phyloP scores from a whole-genome alignment of 2,329 filamentous ascomycete genomes.

The Stemphylium beticola region DNA sequence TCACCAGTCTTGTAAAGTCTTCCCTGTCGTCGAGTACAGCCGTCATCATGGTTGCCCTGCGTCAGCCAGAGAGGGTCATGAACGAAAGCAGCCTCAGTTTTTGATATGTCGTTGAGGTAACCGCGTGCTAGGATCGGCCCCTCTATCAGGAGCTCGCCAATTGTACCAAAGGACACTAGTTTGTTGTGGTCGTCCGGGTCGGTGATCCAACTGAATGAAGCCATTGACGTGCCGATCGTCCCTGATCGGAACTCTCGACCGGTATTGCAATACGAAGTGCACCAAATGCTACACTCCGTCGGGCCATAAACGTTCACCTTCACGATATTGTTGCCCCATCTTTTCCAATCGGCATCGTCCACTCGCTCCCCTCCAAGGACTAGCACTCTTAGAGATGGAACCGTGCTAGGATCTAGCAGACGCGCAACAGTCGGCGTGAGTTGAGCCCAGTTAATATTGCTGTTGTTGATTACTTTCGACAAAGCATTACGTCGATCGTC shows the following conservation, averaged over 20 bases:
- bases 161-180: constrained; percentile 19
- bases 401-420: not conserved
- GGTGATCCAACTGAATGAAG: constrained; percentile 45
- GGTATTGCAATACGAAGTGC: not conserved
- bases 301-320: constrained; percentile 1
- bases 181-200: constrained; percentile 22
- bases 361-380: constrained; percentile 9
- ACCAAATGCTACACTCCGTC: constrained; percentile 29
- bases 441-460: not conserved
- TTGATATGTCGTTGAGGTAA: constrained; percentile 22
- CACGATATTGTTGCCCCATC: not conserved
- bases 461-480: not conserved
- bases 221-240: not conserved
- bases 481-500: not conserved
- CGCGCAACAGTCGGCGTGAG: not conserved
- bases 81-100: constrained; percentile 22
- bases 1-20: not conserved
- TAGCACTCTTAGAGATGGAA: not conserved
- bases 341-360: not conserved
- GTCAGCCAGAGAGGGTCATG: not conserved
- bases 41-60: not conserved
- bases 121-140: constrained; percentile 53
- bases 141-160: constrained; percentile 62
- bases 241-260: not conserved
- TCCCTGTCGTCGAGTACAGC: constrained; percentile 6